Evolutionary conservation across 2,329 filamentous ascomycete species (phyloP).

Genomic region (Fusarium nygamai): DNA sequence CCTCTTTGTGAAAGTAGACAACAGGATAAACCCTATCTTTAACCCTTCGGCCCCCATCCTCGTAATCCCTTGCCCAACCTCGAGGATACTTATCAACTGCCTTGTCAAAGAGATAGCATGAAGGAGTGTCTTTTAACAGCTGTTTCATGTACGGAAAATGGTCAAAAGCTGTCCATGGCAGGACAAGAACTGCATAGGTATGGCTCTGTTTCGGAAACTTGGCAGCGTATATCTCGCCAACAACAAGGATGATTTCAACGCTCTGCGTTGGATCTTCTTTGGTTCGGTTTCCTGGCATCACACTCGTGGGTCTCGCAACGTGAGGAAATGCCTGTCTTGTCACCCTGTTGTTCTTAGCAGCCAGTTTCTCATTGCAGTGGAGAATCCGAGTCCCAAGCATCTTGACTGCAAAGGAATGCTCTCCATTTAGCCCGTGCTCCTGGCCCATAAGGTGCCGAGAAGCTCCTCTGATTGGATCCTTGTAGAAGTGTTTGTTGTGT

Average conservation of each 20-base stretch:
- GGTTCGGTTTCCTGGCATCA: accelerated
- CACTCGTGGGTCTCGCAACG: accelerated
- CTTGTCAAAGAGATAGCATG: not conserved
- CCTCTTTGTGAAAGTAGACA: not conserved
- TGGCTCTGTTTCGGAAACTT: accelerated
- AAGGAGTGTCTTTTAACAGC: accelerated
- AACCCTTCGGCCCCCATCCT: accelerated
- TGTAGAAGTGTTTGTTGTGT: not conserved
- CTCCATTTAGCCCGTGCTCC: accelerated
- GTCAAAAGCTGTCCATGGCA: not conserved
- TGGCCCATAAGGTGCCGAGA: not conserved
- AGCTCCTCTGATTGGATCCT: not conserved
- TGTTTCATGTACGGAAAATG: not conserved
- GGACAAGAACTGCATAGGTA: not conserved
- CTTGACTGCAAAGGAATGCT: not conserved
- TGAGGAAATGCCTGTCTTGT: not conserved
- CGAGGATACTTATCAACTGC: not conserved
- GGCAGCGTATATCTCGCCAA: not conserved
- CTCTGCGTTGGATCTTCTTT: accelerated
- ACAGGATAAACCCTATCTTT: not conserved
- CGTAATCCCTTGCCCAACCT: not conserved
- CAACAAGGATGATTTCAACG: not conserved
- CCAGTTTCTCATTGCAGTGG: accelerated
- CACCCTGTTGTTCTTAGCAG: not conserved
- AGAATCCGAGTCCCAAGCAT: not conserved